phyloP scores from a whole-genome alignment of 2,329 filamentous ascomycete genomes.

The Xylariaceae sp. region DNA sequence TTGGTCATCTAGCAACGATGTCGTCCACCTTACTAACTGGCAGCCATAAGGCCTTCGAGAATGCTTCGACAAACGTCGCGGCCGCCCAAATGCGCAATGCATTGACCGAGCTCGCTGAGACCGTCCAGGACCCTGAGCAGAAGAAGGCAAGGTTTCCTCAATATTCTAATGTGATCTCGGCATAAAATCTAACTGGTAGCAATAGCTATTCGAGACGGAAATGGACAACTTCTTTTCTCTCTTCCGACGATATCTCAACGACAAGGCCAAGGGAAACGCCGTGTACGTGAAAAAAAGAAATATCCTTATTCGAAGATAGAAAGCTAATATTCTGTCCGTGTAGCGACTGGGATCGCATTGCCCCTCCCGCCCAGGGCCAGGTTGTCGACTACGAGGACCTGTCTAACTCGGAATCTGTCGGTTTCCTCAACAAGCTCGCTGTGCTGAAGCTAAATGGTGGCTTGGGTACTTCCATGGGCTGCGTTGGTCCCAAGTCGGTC shows the following conservation, averaged over 20 bases:
- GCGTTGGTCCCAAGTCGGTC: conserved; percentile 98
- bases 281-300: conserved; percentile 56
- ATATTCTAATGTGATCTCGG: background rate
- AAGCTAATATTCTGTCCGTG: conserved; percentile 25
- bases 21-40: conserved; percentile 39
- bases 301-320: conserved; percentile 9
- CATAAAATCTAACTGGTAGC: conserved; percentile 15
- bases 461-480: conserved; percentile 99
- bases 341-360: conserved; percentile 96
- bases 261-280: conserved; percentile 96
- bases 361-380: conserved; percentile 88
- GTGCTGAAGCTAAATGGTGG: conserved; percentile 99
- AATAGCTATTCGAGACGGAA: conserved; percentile 91
- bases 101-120: conserved; percentile 88
- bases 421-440: conserved; percentile 95
- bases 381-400: conserved; percentile 94
- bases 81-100: conserved; percentile 99
- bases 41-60: conserved; percentile 86
- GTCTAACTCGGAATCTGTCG: conserved; percentile 84
- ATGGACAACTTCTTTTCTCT: conserved; percentile 99
- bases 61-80: conserved; percentile 96
- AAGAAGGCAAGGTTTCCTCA: conserved; percentile 69
- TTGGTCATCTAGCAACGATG: conserved; percentile 8
- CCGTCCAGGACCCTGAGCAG: conserved; percentile 77
- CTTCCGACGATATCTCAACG: conserved; percentile 97